Base-by-base conservation (phyloP, 805 yeast species). In the Cyberlindnera mycetangii region DNA sequence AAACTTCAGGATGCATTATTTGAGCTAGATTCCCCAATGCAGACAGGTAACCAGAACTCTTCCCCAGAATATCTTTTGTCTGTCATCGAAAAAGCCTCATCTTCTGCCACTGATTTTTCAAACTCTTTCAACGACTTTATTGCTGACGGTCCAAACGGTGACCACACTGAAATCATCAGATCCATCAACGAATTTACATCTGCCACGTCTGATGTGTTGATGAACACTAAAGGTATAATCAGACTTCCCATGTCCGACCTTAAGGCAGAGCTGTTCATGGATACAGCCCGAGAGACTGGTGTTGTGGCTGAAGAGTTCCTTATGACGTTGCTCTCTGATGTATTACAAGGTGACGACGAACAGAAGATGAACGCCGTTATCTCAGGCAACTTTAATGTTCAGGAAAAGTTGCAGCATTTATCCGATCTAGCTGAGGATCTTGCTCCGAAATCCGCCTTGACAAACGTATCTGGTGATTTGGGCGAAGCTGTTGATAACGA, bases 301-400 rank as follows among this genome's bases (percentile, higher is more conserved):
- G 71, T 74, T 32, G 75, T 76, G 25, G 73, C 87, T 2, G 83
- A 83, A 51, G 62, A 70, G 3, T 88, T 80, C 56, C 80, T 86
- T 54, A 75, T 71, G 47, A 75, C 78, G 32, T 63, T 89, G 47
- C 70, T 74, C 28, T 76, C 89, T 1, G 73, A 72, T 18, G 60
- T 70, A 16, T 64, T 87, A 42, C 65, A 62, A n/a, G 72, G 69
- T 4, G 50, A 67, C 18, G 78, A 78, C 34, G 88, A 83, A 27
- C 87, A 81, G 42, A 80, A 81, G 59, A 79, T 86, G 10, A 96
- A 89, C 51, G 71, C 75, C 27, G 95, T 87, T 1, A 86, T 88
- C 53, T 78, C 79, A 50, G 81, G 85, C 48, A 88, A 88, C 56
- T 70, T 85, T 32, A 82, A 78, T 49, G 81, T 89, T 44, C 96